A percentile compares a stretch with the other conserved stretches of the same genome.
These are phyloP conservation scores for Magnolia officinalis DNA, from an alignment of 164 flowering plant species.

Conservation along the genomic window DNA sequence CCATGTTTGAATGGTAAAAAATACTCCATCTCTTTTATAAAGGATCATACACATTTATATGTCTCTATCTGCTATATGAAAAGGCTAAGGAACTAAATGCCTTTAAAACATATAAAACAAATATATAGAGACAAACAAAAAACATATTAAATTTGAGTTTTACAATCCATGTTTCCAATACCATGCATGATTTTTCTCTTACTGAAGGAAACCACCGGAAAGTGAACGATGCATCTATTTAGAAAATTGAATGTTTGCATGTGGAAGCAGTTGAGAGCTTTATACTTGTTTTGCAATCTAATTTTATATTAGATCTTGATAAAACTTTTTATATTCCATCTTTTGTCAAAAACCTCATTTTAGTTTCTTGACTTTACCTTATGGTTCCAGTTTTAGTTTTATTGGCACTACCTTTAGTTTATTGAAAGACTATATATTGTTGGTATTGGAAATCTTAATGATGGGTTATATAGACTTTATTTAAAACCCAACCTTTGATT, in stretches of 20 bases:
- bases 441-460: not conserved
- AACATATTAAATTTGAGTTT: too few relatives aligned
- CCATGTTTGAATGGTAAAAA: too few relatives aligned
- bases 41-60: too few relatives aligned
- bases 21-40: too few relatives aligned
- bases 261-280: not conserved
- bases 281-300: not conserved
- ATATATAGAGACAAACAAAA: too few relatives aligned
- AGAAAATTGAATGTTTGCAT: not conserved
- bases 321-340: not conserved
- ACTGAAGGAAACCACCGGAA: not conserved
- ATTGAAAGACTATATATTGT: not conserved
- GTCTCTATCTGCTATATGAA: too few relatives aligned
- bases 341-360: not conserved
- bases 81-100: too few relatives aligned
- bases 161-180: not conserved
- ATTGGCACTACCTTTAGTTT: not conserved
- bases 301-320: not conserved
- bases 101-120: too few relatives aligned
- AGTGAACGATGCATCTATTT: not conserved
- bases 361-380: not conserved
- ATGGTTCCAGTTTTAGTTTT: not conserved
- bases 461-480: not conserved
- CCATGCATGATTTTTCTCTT: not conserved
- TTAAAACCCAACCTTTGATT: not conserved